Base-by-base conservation (phyloP, 306 rosid genomes). In the Pterocarpus macrocarpus region DNA sequence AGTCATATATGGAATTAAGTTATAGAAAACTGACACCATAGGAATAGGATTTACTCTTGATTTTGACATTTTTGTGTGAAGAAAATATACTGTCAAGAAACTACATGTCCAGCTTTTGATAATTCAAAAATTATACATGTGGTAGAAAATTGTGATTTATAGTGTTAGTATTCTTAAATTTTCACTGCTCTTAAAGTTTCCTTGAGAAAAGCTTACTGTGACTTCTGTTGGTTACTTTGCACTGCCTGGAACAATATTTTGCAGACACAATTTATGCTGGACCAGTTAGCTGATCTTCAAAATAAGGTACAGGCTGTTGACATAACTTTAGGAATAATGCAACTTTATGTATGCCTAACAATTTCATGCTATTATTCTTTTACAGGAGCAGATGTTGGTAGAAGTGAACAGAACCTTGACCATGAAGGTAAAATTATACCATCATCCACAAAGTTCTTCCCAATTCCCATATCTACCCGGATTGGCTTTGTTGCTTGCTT, bases 241-340 rank as follows among this genome's bases (percentile, higher is more conserved):
- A 43, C n/a, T 28, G 5, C 69, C 17, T 80, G 61, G 14, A 66
- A 83, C 12, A 32, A 76, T 13, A 61, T 77, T 63, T 84, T 62
- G 85, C 94, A 95, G 99, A 95, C 99, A 33, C 99, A 95, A 65
- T 89, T 58, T 76, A 89, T 95, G 99, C 93, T 95, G 78, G 99
- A 93, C 87, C 98, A 89, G 78, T 96, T 95, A 63, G 22, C 90
- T 88, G 98, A 93, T 67, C 97, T 93, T 82, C 98, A 95, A 80
- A 93, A 83, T 81, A 91, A 88, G 98, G 99, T 95, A 91, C 43
- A 55, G 13, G 2, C 10, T 16, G 15, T 28, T 59, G 14, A 30
- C 8, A n/a, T 52, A 50, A 63, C 43, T 34, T 15, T 32, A 30
- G 33, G 14, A 55, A 64, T 8, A 10, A 56, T 38, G 13, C 39